Base-by-base conservation (phyloP, 345 rosid species). In the Geranium brycei region DNA sequence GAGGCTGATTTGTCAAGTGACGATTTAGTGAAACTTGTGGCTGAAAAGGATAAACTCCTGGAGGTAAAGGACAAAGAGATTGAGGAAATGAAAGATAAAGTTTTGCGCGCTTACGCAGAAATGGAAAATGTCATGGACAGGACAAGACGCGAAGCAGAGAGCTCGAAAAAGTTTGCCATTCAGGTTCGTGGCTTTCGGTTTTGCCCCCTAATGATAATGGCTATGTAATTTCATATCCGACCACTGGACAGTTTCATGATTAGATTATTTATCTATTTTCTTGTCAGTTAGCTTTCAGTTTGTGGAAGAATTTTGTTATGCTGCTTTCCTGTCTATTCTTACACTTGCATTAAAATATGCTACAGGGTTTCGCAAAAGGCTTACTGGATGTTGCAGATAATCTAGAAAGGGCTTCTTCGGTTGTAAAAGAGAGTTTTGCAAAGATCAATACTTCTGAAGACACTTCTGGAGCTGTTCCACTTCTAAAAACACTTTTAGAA, bases 371-470 rank as follows among this genome's bases (percentile, higher is more conserved):
- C 75, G 95, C 96, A 7, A 88, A 82, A 68, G 70, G 80, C 72
- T 83, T 93, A 61, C 76, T 91, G 62, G 97, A 88, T 75, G 97
- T 91, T 53, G 87, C 86, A 1, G 99, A 93, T 87, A 91, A 91
- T 75, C 85, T 93, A 72, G 92, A 70, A 73, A 83, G 95, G 83
- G 99, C 97, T 73, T 87, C 96, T 62, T 78, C 85, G 7, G 92
- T 88, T 80, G 95, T 82, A 66, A 90, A 90, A 74, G 87, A 70
- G 31, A 82, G 91, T 63, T 93, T 83, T 62, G 64, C 86, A 3
- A 88, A 91, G 77, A 65, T 90, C 2, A 91, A 88, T 56, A 59
- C 80, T 17, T 85, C 93, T 57, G 70, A 74, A 41, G 95, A 86
- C 69, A 56, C 83, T 7, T 63, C 70, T 15, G 87, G 89, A 60